Evolutionary conservation across 139 green algal species (phyloP).

Genomic region (Chlorella sp.): DNA sequence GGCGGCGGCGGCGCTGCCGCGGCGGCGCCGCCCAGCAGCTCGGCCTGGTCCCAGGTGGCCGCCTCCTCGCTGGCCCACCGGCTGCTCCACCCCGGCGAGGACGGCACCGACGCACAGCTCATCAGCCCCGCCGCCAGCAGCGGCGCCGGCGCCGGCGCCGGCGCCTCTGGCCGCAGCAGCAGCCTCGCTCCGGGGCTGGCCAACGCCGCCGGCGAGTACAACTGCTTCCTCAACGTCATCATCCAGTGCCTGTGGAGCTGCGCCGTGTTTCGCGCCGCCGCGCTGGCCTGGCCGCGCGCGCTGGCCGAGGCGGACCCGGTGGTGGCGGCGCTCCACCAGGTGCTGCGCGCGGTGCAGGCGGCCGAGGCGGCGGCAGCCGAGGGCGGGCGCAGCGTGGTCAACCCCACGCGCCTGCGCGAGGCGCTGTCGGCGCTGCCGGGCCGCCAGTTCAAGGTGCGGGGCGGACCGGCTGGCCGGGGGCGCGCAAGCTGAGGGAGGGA

Average conservation of each 20-base stretch:
- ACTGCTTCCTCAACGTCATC: conserved; percentile 93
- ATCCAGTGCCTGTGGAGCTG: conserved; percentile 80
- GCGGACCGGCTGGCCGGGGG: too few species aligned
- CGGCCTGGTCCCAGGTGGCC: too few species aligned
- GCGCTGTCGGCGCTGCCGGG: conserved; percentile 57
- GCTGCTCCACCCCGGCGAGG: too few species aligned
- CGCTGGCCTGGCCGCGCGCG: neutral
- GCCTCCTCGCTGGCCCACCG: too few species aligned
- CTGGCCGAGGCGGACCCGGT: conserved; percentile 26
- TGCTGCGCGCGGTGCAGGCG: conserved; percentile 53
- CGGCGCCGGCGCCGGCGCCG: too few species aligned
- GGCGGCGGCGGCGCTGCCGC: too few species aligned
- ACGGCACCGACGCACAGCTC: too few species aligned
- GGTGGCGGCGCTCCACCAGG: conserved; percentile 52
- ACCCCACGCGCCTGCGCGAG: conserved; percentile 62
- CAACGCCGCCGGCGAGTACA: conserved; percentile 61
- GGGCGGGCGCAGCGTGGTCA: conserved; percentile 33
- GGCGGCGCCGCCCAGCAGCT: too few species aligned
- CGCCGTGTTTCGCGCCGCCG: conserved; percentile 41
- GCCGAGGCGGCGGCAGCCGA: conserved; percentile 23
- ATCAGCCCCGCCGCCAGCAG: too few species aligned
- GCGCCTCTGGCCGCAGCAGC: too few species aligned
- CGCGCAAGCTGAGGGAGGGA: too few species aligned
- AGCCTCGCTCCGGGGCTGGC: conserved; percentile 7
- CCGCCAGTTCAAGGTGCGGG: too few species aligned